phyloP scores from a whole-genome alignment of 2,329 filamentous ascomycete genomes.

The Coccinonectria pachysandricola region DNA sequence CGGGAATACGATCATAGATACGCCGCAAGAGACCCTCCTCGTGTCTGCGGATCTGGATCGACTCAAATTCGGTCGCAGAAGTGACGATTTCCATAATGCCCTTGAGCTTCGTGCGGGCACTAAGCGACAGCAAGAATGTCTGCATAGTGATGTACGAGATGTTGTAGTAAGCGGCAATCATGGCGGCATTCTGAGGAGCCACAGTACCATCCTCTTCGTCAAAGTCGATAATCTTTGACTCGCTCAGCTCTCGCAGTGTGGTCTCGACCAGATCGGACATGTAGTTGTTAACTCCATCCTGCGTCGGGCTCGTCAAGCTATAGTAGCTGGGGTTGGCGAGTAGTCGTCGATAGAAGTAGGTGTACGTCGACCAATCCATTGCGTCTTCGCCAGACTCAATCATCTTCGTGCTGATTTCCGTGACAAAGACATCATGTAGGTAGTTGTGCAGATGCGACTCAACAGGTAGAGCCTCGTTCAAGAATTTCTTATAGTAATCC shows the following conservation, averaged over 20 bases:
- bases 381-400: constrained; percentile 93
- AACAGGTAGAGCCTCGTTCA: constrained; percentile 90
- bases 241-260: constrained; percentile 78
- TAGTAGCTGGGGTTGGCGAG: constrained; percentile 97
- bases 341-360: constrained; percentile 92
- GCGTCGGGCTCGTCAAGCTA: constrained; percentile 74
- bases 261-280: constrained; percentile 91
- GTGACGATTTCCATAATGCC: constrained; percentile 94
- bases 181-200: constrained; percentile 83
- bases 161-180: constrained; percentile 99
- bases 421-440: constrained; percentile 91
- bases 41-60: constrained; percentile 86
- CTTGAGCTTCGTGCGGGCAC: constrained; percentile 84
- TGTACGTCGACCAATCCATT: constrained; percentile 97
- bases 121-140: constrained; percentile 88
- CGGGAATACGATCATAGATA: constrained; percentile 88
- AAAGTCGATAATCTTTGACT: constrained; percentile 91
- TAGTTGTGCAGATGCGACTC: constrained; percentile 90
- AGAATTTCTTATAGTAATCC: constrained; percentile 97
- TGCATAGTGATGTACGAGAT: constrained; percentile 99
- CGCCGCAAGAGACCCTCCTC: constrained; percentile 80
- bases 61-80: constrained; percentile 92
- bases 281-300: constrained; percentile 88
- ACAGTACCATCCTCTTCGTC: constrained; percentile 90
- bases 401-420: constrained; percentile 92